These are phyloP conservation scores for Mycena galericulata DNA, from an alignment of 768 basidiomycete species.

Conservation along the genomic window DNA sequence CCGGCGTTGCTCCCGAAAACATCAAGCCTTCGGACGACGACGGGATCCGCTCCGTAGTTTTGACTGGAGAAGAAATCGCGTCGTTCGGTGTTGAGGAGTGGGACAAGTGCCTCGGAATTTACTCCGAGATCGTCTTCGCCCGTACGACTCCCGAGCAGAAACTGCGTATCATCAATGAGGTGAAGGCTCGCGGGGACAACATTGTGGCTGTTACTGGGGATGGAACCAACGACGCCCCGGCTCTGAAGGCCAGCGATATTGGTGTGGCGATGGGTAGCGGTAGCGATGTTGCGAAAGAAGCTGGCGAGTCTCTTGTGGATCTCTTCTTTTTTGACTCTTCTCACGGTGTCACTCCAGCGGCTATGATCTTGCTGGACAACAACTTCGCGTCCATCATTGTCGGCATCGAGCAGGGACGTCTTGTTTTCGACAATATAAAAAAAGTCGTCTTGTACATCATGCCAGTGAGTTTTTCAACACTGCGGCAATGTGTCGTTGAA, in stretches of 20 bases:
- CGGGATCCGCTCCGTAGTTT: conserved; percentile 51
- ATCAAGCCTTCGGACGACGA: conserved; percentile 54
- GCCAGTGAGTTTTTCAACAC: conserved; percentile 45
- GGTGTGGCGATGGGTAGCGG: conserved; percentile 67
- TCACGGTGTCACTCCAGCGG: conserved; percentile 32
- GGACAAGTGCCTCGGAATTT: conserved; percentile 51
- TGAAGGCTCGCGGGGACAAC: conserved; percentile 60
- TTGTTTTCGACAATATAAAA: conserved; percentile 71
- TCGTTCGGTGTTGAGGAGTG: conserved; percentile 52
- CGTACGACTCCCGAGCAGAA: conserved; percentile 70
- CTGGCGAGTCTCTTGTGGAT: conserved; percentile 51
- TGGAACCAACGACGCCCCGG: conserved; percentile 66
- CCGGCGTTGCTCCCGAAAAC: conserved; percentile 23
- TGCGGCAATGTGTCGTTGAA: conserved; percentile 2
- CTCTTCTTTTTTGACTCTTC: conserved; percentile 24
- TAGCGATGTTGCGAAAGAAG: conserved; percentile 66
- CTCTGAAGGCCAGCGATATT: conserved; percentile 65
- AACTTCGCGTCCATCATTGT: conserved; percentile 69
- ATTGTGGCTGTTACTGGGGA: conserved; percentile 69
- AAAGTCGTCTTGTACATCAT: conserved; percentile 61
- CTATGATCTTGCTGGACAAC: conserved; percentile 67
- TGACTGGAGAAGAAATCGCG: conserved; percentile 59
- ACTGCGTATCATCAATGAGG: conserved; percentile 65
- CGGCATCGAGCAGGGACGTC: conserved; percentile 69
- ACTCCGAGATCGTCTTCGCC: conserved; percentile 62